A percentile compares a stretch with the other conserved stretches of the same genome.
These are phyloP conservation scores for Boechera divaricarpa DNA, from an alignment of 345 rosid species.

Conservation along the genomic window DNA sequence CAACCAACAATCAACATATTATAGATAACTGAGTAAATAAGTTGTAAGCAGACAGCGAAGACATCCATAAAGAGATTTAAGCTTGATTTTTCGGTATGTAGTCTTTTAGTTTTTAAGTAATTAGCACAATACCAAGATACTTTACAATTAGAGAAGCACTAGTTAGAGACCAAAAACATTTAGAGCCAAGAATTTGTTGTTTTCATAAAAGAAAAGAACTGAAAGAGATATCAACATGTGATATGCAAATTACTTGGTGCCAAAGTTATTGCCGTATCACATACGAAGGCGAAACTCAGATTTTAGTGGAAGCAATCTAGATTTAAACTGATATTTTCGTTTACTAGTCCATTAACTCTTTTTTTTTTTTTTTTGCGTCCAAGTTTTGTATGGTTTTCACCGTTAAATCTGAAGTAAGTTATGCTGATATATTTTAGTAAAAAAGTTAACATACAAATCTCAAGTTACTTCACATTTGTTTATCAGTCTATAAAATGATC, in stretches of 20 bases:
- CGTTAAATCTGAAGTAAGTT: background rate
- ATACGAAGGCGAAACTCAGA: background rate
- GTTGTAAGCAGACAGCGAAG: background rate
- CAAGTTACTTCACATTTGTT: background rate
- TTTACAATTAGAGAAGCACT: slow-evolving; percentile 3
- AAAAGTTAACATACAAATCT: background rate
- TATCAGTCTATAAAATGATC: background rate
- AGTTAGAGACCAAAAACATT: background rate
- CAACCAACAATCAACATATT: background rate
- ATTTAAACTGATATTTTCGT: background rate
- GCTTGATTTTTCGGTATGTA: background rate
- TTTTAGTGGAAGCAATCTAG: background rate
- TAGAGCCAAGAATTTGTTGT: background rate
- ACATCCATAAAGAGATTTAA: background rate
- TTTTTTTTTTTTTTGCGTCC: background rate
- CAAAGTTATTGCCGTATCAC: background rate
- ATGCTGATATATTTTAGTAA: background rate
- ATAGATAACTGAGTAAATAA: background rate
- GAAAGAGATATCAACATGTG: slow-evolving; percentile 1
- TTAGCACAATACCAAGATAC: background rate
- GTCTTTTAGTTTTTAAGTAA: background rate
- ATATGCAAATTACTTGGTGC: slow-evolving; percentile 2
- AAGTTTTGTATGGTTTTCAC: background rate
- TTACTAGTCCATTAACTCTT: background rate
- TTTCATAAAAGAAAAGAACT: background rate